Conservation (phyloP, 2,329 filamentous ascomycete species). For the Periglandula ipomoeae region DNA sequence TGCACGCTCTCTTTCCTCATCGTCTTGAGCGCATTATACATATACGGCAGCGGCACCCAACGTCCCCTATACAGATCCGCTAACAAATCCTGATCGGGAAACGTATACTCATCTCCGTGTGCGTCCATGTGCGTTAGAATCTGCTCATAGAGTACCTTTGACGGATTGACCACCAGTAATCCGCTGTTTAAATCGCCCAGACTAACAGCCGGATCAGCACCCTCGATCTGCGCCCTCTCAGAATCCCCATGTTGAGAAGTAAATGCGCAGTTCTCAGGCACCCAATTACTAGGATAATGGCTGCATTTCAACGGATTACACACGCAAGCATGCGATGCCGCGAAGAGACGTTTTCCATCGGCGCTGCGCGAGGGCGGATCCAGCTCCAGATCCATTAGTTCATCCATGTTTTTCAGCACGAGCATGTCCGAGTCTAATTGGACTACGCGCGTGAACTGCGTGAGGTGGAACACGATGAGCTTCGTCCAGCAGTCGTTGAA, state of each 20-base stretch:
- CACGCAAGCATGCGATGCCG: constrained; percentile 74
- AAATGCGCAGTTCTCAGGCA: constrained; percentile 48
- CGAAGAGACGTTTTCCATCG: constrained; percentile 45
- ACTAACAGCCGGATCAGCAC: constrained; percentile 33
- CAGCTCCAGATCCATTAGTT: constrained; percentile 75
- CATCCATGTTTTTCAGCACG: constrained; percentile 77
- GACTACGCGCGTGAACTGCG: constrained; percentile 69
- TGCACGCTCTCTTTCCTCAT: constrained; percentile 45
- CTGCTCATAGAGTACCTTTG: constrained; percentile 33
- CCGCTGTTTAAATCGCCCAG: constrained; percentile 41
- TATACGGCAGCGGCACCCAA: constrained; percentile 50
- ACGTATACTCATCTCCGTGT: constrained; percentile 39
- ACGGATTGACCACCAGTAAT: constrained; percentile 48
- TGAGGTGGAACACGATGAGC: constrained; percentile 66
- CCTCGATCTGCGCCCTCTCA: constrained; percentile 35
- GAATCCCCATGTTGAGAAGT: constrained; percentile 42
- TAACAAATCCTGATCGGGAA: constrained; percentile 51
- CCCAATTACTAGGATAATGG: constrained; percentile 70
- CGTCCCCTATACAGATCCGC: constrained; percentile 43
- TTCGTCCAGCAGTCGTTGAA: constrained; percentile 92
- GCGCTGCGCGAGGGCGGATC: constrained; percentile 35
- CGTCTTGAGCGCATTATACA: constrained; percentile 56
- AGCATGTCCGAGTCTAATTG: constrained; percentile 88
- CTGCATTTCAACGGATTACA: constrained; percentile 73
- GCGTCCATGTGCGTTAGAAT: constrained; percentile 43